Evolutionary conservation across 2,329 filamentous ascomycete genomes (phyloP), one percentile per base, ranked within the genome.

Genomic region (Drechslerella coelobrocha): DNA sequence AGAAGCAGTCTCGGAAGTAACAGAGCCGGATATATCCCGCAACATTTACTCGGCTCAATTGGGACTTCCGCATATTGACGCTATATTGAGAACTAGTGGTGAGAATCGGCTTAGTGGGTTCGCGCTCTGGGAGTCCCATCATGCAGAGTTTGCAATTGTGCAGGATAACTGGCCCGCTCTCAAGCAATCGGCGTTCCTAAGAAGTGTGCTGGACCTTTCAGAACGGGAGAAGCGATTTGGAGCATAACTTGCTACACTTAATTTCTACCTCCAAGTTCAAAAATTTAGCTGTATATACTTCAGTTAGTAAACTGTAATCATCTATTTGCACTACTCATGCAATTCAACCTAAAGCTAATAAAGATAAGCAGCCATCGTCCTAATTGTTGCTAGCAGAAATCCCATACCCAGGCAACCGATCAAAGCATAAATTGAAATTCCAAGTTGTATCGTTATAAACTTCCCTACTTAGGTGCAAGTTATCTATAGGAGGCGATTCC

Each of bases 81-180:
- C 55, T 1, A 68, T 68, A 26, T 27, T 68, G 10, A 61, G 63
- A 45, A 68, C 63, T 2, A 68, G 63, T 23, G 63, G 63, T 1
- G 63, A 68, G 56, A 68, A 68, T 34, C 52, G 63, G 24, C 17
- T 68, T 19, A 68, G 63, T 39, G 63, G 63, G 19, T 68, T 68
- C 27, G 63, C 63, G 4, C 34, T 68, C n/a, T 68, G 63, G 63
- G 63, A 68, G 34, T 68, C 63, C 1, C 63, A 68, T 27, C 63
- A 61, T 45, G 63, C 63, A 2, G 63, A 68, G 29, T 68, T 68
- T 51, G 55, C 63, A 8, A 61, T 68, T 24, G 55, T 68, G 39
- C 34, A 68, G 14, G 63, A 68, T 29, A 68, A 68, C 21, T 68
- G 63, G 63, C 63, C 63, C 19, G 55, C 63, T 2, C 39, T 68